phyloP scores from a whole-genome alignment of 371 early-diverging fungal species.

The Mucor mucedo region DNA sequence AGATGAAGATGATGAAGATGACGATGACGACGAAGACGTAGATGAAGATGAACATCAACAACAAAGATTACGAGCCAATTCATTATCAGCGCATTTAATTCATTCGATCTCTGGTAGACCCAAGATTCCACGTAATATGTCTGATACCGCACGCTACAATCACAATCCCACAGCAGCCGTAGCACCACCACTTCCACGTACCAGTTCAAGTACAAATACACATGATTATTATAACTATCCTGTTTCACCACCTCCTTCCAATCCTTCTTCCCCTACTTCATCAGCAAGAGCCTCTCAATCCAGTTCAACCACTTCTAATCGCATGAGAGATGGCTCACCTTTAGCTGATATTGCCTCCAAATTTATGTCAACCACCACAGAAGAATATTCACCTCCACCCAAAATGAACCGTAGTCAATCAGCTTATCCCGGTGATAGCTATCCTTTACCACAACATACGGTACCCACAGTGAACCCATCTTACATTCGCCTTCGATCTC shows the following conservation, averaged over 20 bases:
- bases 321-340: slow-evolving; percentile 42
- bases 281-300: slow-evolving; percentile 45
- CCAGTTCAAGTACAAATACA: slow-evolving; percentile 19
- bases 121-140: slow-evolving; percentile 35
- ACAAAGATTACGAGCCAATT: slow-evolving; percentile 38
- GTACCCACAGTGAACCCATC: neutral
- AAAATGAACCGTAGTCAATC: slow-evolving; percentile 44
- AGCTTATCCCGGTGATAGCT: slow-evolving; percentile 1
- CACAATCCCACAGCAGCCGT: no score
- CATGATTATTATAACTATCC: slow-evolving; percentile 36
- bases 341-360: slow-evolving; percentile 53
- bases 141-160: slow-evolving; percentile 20
- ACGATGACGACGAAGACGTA: slow-evolving; percentile 23
- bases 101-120: slow-evolving; percentile 31
- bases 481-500: slow-evolving; percentile 58
- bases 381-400: slow-evolving; percentile 27
- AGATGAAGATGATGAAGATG: slow-evolving; percentile 48
- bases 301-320: slow-evolving; percentile 13
- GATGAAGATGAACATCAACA: neutral
- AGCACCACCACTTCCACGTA: slow-evolving; percentile 18
- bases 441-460: slow-evolving; percentile 20
- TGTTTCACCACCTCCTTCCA: slow-evolving; percentile 65
- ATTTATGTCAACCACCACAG: slow-evolving; percentile 36
- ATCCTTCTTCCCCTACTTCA: slow-evolving; percentile 60
- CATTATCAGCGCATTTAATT: slow-evolving; percentile 35